Conservation (phyloP, 306 rosid genomes). For the Biancaea sappan region DNA sequence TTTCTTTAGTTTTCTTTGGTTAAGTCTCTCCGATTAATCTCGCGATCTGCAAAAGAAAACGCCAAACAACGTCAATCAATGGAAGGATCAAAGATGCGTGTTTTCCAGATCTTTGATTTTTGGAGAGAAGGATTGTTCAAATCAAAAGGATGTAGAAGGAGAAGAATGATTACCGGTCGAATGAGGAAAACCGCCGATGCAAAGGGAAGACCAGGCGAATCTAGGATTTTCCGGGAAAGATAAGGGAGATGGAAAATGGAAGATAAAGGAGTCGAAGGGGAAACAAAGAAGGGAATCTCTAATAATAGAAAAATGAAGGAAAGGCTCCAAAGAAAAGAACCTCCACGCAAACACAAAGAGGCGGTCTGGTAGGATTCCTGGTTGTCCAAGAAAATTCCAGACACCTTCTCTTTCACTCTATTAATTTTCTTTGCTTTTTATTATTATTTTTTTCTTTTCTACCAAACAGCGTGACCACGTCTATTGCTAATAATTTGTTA, state of each 20-base stretch:
- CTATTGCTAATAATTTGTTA: not conserved
- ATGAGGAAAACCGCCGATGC: not conserved
- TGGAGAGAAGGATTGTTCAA: not conserved
- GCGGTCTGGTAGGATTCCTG: slow-evolving; percentile 36
- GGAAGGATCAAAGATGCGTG: not conserved
- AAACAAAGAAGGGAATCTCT: slow-evolving; percentile 6
- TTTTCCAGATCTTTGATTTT: not conserved
- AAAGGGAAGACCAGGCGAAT: not conserved
- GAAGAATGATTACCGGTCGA: not conserved
- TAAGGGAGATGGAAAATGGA: not conserved
- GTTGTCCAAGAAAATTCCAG: slow-evolving; percentile 41
- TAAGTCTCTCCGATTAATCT: not conserved
- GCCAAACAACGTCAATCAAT: not conserved
- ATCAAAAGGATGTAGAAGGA: too few species aligned
- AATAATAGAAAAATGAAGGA: not conserved
- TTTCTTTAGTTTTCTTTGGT: not conserved
- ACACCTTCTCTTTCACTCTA: slow-evolving; percentile 9
- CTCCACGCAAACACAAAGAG: slow-evolving; percentile 8
- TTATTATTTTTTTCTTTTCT: not conserved
- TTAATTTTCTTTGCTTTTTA: not conserved
- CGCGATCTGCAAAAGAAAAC: slow-evolving; percentile 5
- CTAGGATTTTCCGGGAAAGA: not conserved
- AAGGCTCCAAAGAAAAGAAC: slow-evolving; percentile 28
- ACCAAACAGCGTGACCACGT: slow-evolving; percentile 12
- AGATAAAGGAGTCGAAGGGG: not conserved